phyloP scores from a whole-genome alignment of 2,329 filamentous ascomycete species.

The Leptographium flavum region DNA sequence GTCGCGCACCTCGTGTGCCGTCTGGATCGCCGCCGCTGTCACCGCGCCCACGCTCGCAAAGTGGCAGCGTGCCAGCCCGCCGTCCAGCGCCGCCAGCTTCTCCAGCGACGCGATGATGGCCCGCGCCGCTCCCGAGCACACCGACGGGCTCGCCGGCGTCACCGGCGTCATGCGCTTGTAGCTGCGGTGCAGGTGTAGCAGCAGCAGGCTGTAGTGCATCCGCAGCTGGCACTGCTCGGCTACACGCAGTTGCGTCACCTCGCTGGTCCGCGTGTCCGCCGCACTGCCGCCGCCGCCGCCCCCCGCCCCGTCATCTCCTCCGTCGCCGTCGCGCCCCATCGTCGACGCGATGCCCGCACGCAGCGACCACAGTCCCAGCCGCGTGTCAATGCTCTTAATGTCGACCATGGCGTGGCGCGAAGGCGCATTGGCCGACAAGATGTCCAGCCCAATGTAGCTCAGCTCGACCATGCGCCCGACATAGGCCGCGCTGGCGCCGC shows the following conservation, averaged over 20 bases:
- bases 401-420: neutral
- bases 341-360: neutral
- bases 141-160: neutral
- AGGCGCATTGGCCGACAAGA: neutral
- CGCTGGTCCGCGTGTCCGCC: neutral
- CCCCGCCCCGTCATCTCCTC: neutral
- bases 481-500: neutral
- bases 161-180: neutral
- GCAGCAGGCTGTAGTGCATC: conserved; percentile 1
- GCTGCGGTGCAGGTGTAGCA: conserved; percentile 1
- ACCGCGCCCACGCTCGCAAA: conserved; percentile 1
- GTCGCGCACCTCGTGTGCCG: neutral
- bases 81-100: neutral
- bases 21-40: conserved; percentile 3
- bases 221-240: conserved; percentile 1
- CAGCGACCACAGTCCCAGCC: neutral
- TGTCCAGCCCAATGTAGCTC: conserved; percentile 1
- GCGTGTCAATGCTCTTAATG: neutral
- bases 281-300: neutral
- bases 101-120: conserved; percentile 1
- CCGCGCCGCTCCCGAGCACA: neutral
- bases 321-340: neutral
- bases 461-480: conserved; percentile 1
- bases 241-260: neutral
- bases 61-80: neutral